These are phyloP conservation scores for Rhynchosporium secalis DNA, from an alignment of 2,329 filamentous ascomycete species.

Conservation along the genomic window DNA sequence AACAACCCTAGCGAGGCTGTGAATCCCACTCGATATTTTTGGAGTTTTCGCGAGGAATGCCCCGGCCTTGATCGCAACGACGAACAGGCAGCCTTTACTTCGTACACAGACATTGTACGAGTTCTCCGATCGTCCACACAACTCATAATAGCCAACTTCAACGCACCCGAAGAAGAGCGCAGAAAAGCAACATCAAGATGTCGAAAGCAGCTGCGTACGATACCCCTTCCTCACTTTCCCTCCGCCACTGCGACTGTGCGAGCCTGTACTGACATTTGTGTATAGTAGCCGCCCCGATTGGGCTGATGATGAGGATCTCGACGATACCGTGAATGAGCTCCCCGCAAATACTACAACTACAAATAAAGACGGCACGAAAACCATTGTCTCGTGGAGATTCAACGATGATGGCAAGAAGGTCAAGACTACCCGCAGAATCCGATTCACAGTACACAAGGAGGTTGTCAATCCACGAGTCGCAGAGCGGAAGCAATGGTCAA, in stretches of 20 bases:
- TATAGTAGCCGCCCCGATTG: conserved; percentile 60
- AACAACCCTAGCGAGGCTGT: conserved; percentile 13
- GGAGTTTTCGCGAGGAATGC: conserved; percentile 6
- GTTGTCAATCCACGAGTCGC: conserved; percentile 95
- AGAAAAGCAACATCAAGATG: conserved; percentile 12
- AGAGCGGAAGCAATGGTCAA: conserved; percentile 87
- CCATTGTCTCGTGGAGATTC: conserved; percentile 83
- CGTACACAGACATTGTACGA: not conserved
- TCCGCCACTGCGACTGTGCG: not conserved
- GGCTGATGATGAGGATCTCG: conserved; percentile 88
- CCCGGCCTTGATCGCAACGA: conserved; percentile 5
- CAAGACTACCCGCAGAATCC: conserved; percentile 95
- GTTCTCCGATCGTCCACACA: not conserved
- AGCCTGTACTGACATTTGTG: conserved; percentile 9
- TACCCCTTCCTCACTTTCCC: not conserved
- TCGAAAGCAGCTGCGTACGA: conserved; percentile 21
- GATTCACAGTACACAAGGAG: conserved; percentile 87
- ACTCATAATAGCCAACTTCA: not conserved
- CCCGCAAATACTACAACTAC: conserved; percentile 85
- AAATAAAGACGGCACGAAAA: conserved; percentile 99
- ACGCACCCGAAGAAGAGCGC: not conserved
- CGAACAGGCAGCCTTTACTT: conserved; percentile 1
- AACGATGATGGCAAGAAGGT: conserved; percentile 95
- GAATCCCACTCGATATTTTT: conserved; percentile 17
- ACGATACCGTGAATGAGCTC: conserved; percentile 71